phyloP scores from a whole-genome alignment of 2,329 filamentous ascomycete species.

The Aspergillus texensis region DNA sequence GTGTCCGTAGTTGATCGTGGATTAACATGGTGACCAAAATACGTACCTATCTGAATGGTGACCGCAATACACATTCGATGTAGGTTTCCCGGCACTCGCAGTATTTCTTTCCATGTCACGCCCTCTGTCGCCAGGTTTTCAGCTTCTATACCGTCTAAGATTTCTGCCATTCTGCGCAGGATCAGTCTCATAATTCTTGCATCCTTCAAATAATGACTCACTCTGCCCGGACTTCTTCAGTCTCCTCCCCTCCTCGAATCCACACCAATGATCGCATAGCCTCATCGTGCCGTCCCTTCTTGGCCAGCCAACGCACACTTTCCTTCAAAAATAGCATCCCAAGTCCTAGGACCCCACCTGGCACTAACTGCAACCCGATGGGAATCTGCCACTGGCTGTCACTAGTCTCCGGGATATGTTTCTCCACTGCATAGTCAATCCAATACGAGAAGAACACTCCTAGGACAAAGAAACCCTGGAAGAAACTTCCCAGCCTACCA shows the following conservation, averaged over 20 bases:
- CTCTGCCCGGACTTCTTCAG: slow-evolving; percentile 18
- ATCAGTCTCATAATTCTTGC: slow-evolving; percentile 40
- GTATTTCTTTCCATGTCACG: slow-evolving; percentile 50
- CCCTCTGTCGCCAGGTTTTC: slow-evolving; percentile 45
- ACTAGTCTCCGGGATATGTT: slow-evolving; percentile 37
- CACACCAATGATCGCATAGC: slow-evolving; percentile 52
- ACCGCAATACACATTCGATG: slow-evolving; percentile 51
- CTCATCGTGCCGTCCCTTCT: slow-evolving; percentile 51
- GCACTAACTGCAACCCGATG: slow-evolving; percentile 50
- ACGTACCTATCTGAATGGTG: slow-evolving; percentile 48
- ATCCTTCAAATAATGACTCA: neutral
- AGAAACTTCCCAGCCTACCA: slow-evolving; percentile 41
- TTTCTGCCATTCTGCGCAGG: slow-evolving; percentile 47
- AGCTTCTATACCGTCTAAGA: slow-evolving; percentile 27
- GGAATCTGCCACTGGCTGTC: slow-evolving; percentile 57
- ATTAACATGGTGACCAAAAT: too few species aligned
- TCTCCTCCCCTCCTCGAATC: slow-evolving; percentile 45
- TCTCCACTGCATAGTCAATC: slow-evolving; percentile 54
- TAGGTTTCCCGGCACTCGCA: slow-evolving; percentile 48
- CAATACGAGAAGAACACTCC: slow-evolving; percentile 44
- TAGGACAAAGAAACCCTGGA: slow-evolving; percentile 41
- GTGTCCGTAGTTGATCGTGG: neutral
- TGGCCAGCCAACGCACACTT: slow-evolving; percentile 53
- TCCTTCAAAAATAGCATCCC: slow-evolving; percentile 55
- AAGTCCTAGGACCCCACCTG: slow-evolving; percentile 49